Evolutionary conservation across 1,284 basidiomycete species (phyloP), one percentile per base, ranked within the genome.

Genomic region (Coriolopsis trogii): DNA sequence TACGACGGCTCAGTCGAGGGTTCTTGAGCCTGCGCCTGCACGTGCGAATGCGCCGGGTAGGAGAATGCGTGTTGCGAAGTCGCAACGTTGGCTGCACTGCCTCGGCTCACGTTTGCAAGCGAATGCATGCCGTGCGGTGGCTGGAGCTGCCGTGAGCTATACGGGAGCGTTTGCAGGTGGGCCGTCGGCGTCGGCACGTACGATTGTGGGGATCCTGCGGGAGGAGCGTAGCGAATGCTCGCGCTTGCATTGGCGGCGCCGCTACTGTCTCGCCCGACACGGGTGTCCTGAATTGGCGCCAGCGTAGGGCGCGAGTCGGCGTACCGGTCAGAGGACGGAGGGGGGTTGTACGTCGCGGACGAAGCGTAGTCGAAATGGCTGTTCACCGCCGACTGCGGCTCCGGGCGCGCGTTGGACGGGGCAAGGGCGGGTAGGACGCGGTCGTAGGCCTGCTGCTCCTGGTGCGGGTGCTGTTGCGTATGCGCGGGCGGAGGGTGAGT

Each of bases 261-360:
- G 30, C 56, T 52, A 18, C 50, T 54, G 28, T 13, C 7, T 30
- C 54, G 56, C 34, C 45, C 36, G 31, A 51, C 37, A 28, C 62
- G 58, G 7, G 52, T 45, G 34, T 44, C 58, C 29, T 62, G 60
- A 37, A 65, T 59, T 16, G 63, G 63, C 31, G 63, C 60, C 23
- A 65, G 60, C 9, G 58, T 53, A 12, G 59, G 62, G 20, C 57
- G 62, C 37, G 62, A 58, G n/a, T n/a, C n/a, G n/a, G n/a, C n/a
- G n/a, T n/a, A n/a, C n/a, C n/a, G n/a, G n/a, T n/a, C n/a, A n/a
- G n/a, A n/a, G n/a, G n/a, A n/a, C n/a, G n/a, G n/a, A n/a, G n/a
- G n/a, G n/a, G n/a, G n/a, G n/a, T n/a, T n/a, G n/a, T n/a, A n/a
- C n/a, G n/a, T n/a, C n/a, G n/a, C n/a, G n/a, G n/a, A n/a, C n/a